A percentile compares a stretch with the other conserved stretches of the same genome.
Evolutionary conservation across 1,284 basidiomycete species (phyloP).

Genomic region (Ustilago xerochloae): DNA sequence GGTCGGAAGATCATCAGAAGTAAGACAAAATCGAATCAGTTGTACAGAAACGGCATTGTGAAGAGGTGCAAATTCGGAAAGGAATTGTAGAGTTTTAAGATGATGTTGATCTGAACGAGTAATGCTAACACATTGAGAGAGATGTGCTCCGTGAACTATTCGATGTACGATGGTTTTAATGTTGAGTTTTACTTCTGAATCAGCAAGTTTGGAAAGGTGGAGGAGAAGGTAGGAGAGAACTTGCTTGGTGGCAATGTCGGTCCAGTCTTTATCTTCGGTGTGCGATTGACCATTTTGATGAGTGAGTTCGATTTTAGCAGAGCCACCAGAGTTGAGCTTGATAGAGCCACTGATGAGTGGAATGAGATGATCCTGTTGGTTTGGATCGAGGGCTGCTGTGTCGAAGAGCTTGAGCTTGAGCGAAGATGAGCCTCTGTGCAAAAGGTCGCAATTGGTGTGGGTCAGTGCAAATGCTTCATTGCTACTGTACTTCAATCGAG

Average conservation of each 20-base stretch:
- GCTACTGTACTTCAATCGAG: neutral
- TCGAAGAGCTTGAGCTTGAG: conserved; percentile 41
- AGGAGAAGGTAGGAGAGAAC: conserved; percentile 6
- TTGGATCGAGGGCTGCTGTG: neutral
- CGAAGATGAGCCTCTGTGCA: conserved; percentile 34
- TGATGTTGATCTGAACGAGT: conserved; percentile 1
- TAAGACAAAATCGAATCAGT: conserved; percentile 21
- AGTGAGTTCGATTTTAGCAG: neutral
- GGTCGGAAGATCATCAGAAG: neutral
- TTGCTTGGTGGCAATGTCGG: neutral
- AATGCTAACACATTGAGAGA: conserved; percentile 15
- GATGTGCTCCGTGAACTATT: conserved; percentile 36
- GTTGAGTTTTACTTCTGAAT: neutral
- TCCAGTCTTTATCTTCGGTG: neutral
- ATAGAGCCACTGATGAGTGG: neutral
- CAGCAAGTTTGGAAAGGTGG: neutral
- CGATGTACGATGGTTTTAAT: conserved; percentile 25
- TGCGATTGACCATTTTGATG: neutral
- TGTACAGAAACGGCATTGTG: conserved; percentile 30
- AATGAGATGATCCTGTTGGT: neutral
- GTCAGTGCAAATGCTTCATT: neutral
- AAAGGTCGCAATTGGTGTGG: neutral
- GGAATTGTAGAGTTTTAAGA: conserved; percentile 15
- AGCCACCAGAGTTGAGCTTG: neutral
- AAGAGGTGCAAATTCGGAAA: conserved; percentile 30